These are phyloP conservation scores for Warburgia ugandensis DNA, from an alignment of 164 flowering plant species.

Conservation along the genomic window DNA sequence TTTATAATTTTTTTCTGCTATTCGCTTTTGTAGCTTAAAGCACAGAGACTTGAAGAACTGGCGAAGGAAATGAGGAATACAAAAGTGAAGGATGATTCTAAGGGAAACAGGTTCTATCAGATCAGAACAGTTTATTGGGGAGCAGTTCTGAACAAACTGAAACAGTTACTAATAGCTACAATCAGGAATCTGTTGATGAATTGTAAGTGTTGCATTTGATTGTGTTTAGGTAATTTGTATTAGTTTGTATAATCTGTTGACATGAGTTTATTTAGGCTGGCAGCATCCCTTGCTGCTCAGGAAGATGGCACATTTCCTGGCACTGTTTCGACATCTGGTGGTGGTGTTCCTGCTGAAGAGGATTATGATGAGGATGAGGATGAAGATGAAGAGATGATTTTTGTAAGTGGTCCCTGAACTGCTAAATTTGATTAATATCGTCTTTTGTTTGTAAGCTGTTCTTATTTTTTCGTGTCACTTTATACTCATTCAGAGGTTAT, in stretches of 20 bases:
- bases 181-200: conserved; percentile 60
- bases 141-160: conserved; percentile 11
- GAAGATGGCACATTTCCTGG: conserved; percentile 23
- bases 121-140: conserved; percentile 11
- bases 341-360: conserved; percentile 17
- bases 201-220: conserved; percentile 34
- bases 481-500: no score
- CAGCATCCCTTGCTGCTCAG: conserved; percentile 58
- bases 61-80: conserved; percentile 46
- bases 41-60: conserved; percentile 59
- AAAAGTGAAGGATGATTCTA: conserved; percentile 31
- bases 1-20: neutral
- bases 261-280: conserved; percentile 38
- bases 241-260: conserved; percentile 8
- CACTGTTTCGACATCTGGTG: conserved; percentile 32
- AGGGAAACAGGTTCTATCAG: conserved; percentile 44
- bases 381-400: conserved; percentile 60
- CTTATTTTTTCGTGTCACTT: no score
- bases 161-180: conserved; percentile 9
- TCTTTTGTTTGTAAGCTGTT: neutral
- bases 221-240: neutral
- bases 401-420: conserved; percentile 25
- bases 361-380: conserved; percentile 39
- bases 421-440: neutral
- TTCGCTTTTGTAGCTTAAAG: conserved; percentile 41